Evolutionary conservation across 2,329 filamentous ascomycete species (phyloP).

Genomic region (Pyrenochaeta sp.): DNA sequence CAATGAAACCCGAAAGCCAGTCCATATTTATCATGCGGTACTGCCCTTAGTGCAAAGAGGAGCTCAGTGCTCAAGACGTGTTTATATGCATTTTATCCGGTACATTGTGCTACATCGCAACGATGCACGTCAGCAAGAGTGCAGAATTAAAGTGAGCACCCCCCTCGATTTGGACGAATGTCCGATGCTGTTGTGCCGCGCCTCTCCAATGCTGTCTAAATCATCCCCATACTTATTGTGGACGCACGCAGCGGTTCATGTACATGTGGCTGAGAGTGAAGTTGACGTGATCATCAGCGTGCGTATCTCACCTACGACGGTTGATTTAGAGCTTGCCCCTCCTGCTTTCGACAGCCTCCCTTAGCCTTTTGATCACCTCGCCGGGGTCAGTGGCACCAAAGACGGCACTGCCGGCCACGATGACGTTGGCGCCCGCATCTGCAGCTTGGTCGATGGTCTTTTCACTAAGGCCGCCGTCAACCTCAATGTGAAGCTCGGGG

Average conservation of each 20-base stretch:
- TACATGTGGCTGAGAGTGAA: not conserved
- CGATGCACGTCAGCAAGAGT: slow-evolving; percentile 14
- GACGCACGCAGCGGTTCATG: slow-evolving; percentile 1
- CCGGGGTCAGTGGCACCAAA: slow-evolving; percentile 90
- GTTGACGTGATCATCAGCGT: not conserved
- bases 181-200: not conserved
- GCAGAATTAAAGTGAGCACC: not conserved
- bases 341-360: slow-evolving; percentile 77
- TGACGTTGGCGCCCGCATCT: slow-evolving; percentile 95
- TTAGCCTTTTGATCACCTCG: slow-evolving; percentile 83
- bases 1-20: too few species aligned
- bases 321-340: slow-evolving; percentile 42
- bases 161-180: not conserved
- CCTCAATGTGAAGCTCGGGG: slow-evolving; percentile 94
- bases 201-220: not conserved
- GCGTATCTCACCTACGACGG: not conserved
- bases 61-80: too few species aligned
- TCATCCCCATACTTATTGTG: slow-evolving; percentile 5
- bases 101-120: slow-evolving; percentile 10
- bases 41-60: too few species aligned
- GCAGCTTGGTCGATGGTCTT: slow-evolving; percentile 93
- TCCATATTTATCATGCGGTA: too few species aligned
- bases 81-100: slow-evolving; percentile 3
- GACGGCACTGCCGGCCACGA: slow-evolving; percentile 94
- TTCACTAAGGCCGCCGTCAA: slow-evolving; percentile 89